Base-by-base conservation (phyloP, 768 basidiomycete genomes). In the Suillus placidus region DNA sequence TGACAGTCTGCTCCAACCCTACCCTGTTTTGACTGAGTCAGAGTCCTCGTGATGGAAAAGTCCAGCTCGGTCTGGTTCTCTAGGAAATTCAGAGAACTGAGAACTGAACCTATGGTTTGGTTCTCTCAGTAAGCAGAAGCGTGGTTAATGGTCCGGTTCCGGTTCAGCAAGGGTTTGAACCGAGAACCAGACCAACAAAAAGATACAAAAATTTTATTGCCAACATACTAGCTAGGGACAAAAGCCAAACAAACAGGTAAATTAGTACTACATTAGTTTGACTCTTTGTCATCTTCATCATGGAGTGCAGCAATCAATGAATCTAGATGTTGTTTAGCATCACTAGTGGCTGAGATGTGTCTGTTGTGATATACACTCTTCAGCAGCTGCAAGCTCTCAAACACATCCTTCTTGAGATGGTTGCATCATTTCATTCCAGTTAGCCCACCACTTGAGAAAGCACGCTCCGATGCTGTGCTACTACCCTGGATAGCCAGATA, bases 361-460 rank as follows among this genome's bases (percentile, higher is more conserved):
- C 77, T 70, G 67, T 75, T 72, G 13, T 66, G 43, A 52, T 79
- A 79, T 4, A 62, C 70, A 68, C 63, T 65, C 64, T 79, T 79
- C 26, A 79, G 9, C 20, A 45, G 9, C 8, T 45, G 43, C 43
- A 66, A 10, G 70, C 66, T 61, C 60, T 72, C 67, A 58, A 78
- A 78, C 7, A 68, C 69, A 26, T 66, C 49, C 10, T 72, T 68
- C 6, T 47, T 35, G 9, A 79, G 70, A 56, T 64, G 55, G 61
- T 73, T 74, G 8, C 68, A 63, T 38, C 52, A 60, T 2, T 61
- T 52, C 13, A 71, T 72, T 32, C 67, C 73, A 6, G 69, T 78
- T 18, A 75, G 49, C 0, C 73, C 72, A 26, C 69, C 70, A 66
- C 70, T 71, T 7, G 71, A 77, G 55, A 79, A 79, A 4, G 68